Evolutionary conservation across 2,329 filamentous ascomycete genomes (phyloP), one percentile per base, ranked within the genome.

Genomic region (Talaromyces pinophilus): DNA sequence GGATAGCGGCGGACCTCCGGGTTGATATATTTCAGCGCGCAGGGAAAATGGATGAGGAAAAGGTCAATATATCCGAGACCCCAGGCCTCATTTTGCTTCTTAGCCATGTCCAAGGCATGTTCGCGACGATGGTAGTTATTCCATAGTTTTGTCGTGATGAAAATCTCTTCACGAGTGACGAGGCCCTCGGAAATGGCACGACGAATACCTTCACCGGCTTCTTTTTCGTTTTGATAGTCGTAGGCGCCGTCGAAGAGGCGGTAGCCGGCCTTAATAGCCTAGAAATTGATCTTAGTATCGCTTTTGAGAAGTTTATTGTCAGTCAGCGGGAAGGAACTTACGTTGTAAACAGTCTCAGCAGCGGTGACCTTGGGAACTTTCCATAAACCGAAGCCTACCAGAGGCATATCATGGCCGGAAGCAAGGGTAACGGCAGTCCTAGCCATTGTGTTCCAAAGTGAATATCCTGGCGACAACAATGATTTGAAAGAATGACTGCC

Each of bases 91-190:
- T 50, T 50, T 15, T 50, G 46, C 13, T 50, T 50, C 22, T 28
- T 28, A 3, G 46, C 46, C 46, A 50, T 50, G 4, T 50, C 46
- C 46, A 50, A 13, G 70, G 64, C 75, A 73, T 50, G 46, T 50
- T 50, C 46, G 6, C 46, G 46, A 25, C 22, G 46, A 25, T 50
- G 46, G 22, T 50, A 50, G 46, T 50, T 50, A 7, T 50, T 50
- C 46, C 46, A 50, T 5, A 50, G 22, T 3, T 50, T 50, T 50
- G 46, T 50, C 5, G 46, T 50, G 3, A 50, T 50, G 13, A 50
- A 50, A 7, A 50, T 50, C 5, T 50, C 46, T 15, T 50, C 46
- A 50, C 46, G 46, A 15, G 19, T 28, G 11, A 50, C 46, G 22
- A 50, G 19, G 11, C 46, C 46, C 5, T 50, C 46, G 13, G 46